Percentiles rank a stretch among this genome's conserved stretches.
These are phyloP conservation scores for Mortierella sp. DNA, from an alignment of 371 early-diverging fungal species.

Conservation along the genomic window DNA sequence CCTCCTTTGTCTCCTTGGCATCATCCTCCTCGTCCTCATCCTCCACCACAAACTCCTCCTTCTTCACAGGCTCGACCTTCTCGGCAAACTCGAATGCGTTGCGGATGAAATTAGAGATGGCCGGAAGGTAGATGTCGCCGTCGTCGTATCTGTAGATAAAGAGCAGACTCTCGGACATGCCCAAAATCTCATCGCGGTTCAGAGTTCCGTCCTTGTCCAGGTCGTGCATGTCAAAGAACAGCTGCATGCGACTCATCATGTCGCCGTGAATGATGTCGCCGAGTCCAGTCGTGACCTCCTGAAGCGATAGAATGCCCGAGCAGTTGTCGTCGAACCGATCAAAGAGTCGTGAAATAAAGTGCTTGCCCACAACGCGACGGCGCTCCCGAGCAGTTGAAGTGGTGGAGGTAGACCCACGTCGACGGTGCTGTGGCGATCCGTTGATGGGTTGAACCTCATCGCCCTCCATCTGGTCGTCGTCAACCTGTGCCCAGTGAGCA, in stretches of 20 bases:
- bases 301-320: slow-evolving; percentile 76
- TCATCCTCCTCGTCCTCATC: slow-evolving; percentile 7
- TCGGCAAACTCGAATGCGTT: slow-evolving; percentile 80
- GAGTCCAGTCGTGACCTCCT: slow-evolving; percentile 86
- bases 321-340: slow-evolving; percentile 66
- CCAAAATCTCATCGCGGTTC: slow-evolving; percentile 87
- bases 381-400: slow-evolving; percentile 43
- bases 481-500: slow-evolving; percentile 69
- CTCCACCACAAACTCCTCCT: slow-evolving; percentile 4
- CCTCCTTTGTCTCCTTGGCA: not conserved
- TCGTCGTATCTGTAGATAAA: slow-evolving; percentile 77
- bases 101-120: slow-evolving; percentile 80
- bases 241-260: slow-evolving; percentile 81
- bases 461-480: slow-evolving; percentile 45
- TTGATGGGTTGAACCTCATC: slow-evolving; percentile 16
- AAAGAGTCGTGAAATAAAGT: slow-evolving; percentile 68
- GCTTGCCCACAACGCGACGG: slow-evolving; percentile 59
- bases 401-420: slow-evolving; percentile 41
- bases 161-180: slow-evolving; percentile 89
- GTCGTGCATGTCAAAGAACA: slow-evolving; percentile 91
- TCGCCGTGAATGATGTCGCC: slow-evolving; percentile 85
- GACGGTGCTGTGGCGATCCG: slow-evolving; percentile 39
- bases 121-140: slow-evolving; percentile 73
- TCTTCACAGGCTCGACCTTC: slow-evolving; percentile 27
- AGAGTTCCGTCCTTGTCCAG: slow-evolving; percentile 78